Conservation (phyloP, 1,284 basidiomycete genomes). For the Retiboletus fuscus region DNA sequence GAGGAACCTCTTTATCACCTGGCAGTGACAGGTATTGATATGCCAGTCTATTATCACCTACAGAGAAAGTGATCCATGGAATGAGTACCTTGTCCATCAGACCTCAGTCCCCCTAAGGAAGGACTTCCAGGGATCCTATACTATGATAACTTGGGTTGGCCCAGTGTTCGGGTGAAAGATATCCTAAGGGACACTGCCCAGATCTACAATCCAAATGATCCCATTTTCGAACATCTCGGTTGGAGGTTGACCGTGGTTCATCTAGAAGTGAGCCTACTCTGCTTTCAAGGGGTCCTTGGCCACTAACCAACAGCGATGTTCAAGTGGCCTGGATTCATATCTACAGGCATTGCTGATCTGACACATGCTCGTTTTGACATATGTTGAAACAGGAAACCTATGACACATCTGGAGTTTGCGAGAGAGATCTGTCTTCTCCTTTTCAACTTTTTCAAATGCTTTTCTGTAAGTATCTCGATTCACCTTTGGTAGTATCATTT, state of each 20-base stretch:
- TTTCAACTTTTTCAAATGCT: constrained; percentile 11
- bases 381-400: not conserved
- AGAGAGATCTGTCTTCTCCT: constrained; percentile 23
- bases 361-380: constrained; percentile 21
- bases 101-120: constrained; percentile 14
- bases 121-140: constrained; percentile 23
- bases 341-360: not conserved
- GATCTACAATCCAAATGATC: constrained; percentile 28
- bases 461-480: constrained; percentile 19
- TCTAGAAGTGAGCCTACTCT: constrained; percentile 24
- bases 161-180: constrained; percentile 31
- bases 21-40: not conserved
- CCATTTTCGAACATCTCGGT: constrained; percentile 15
- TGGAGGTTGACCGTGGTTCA: constrained; percentile 33
- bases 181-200: constrained; percentile 11
- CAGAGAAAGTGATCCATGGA: constrained; percentile 16
- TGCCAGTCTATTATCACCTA: constrained; percentile 25
- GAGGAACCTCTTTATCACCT: constrained; percentile 30
- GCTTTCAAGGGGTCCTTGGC: not conserved
- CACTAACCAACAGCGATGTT: not conserved
- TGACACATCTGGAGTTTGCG: constrained; percentile 34
- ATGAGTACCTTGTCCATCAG: constrained; percentile 29
- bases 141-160: constrained; percentile 20
- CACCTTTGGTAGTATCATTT: not conserved
- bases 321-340: constrained; percentile 38